Base-by-base conservation (phyloP, 805 yeast species). In the Sugiyamaella qingdaonensis region DNA sequence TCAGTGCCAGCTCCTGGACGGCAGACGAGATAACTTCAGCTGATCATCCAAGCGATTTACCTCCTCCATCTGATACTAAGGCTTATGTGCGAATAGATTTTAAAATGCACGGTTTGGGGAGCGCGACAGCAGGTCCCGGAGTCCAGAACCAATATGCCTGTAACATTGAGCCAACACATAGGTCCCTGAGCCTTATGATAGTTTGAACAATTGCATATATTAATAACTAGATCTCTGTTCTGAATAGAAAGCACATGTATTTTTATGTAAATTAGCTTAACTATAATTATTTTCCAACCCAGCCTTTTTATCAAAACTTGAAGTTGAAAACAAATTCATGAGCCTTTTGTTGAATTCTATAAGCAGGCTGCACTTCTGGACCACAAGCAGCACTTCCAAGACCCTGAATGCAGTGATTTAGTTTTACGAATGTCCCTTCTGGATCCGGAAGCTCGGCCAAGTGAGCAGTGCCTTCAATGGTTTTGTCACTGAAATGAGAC, bases 81-180 rank as follows among this genome's bases (percentile, higher is more conserved):
- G 56, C 49, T 36, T 44, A 61, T 14, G 50, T 66, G 50, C 52
- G 65, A 8, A 55, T 64, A 1, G 67, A 65, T 43, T 59, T 59
- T 19, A 60, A 52, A 19, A 61, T 59, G 14, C 64, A 63, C 21
- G 68, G 61, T 7, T 51, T 66, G 14, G 69, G 68, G 2, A 61
- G 63, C 21, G 63, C 58, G 16, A 57, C 67, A 4, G 65, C 68
- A 34, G 68, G 68, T 1, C 67, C 68, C 10, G 61, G 62, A 2
- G 61, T 55, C 7, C 48, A 58, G 34, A 60, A 55, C 16, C 41
- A 58, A 41, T 60, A 59, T 46, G 29, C 29, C 3, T 24, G 29
- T 24, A 24, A 4, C 3, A 7, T 24, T 24, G 29, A 24, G 29
- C 29, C 29, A 24, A 24, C 29, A 4, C 29, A 24, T 4, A 24